Evolutionary conservation across 208 protist genomes (phyloP).

Genomic region (Histomonas meleagridis): DNA sequence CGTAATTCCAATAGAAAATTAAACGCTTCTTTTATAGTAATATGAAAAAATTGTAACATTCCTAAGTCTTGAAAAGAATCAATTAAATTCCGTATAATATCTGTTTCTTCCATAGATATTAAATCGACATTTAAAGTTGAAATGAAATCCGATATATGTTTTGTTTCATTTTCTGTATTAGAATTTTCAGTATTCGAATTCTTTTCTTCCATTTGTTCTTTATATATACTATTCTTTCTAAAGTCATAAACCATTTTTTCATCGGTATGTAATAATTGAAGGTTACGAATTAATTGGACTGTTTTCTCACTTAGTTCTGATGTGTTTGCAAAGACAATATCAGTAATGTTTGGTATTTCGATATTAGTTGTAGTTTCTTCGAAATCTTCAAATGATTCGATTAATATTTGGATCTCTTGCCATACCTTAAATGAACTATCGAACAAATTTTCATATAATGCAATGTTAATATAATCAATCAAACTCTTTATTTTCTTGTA

Average conservation of each 20-base stretch:
- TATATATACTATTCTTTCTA: too few species aligned
- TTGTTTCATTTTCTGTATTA: neutral
- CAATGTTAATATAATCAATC: neutral
- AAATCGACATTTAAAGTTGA: neutral
- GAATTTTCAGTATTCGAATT: neutral
- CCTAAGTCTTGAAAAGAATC: neutral
- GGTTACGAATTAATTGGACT: neutral
- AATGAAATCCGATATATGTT: neutral
- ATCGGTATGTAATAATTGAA: neutral
- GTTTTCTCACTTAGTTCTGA: neutral
- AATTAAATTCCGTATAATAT: neutral
- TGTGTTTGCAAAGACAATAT: slow-evolving; percentile 3
- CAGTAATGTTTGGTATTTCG: neutral
- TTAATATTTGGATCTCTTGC: slow-evolving; percentile 21
- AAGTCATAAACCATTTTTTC: too few species aligned
- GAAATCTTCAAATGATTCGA: neutral
- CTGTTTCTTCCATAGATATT: neutral
- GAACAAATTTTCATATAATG: slow-evolving; percentile 10
- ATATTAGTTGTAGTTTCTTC: neutral
- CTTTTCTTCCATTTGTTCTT: neutral
- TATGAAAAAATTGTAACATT: neutral
- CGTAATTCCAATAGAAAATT: neutral
- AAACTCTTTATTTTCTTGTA: neutral
- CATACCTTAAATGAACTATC: neutral
- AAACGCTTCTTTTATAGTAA: neutral